Conservation (phyloP, 345 rosid species). For the Alliaria petiolata region DNA sequence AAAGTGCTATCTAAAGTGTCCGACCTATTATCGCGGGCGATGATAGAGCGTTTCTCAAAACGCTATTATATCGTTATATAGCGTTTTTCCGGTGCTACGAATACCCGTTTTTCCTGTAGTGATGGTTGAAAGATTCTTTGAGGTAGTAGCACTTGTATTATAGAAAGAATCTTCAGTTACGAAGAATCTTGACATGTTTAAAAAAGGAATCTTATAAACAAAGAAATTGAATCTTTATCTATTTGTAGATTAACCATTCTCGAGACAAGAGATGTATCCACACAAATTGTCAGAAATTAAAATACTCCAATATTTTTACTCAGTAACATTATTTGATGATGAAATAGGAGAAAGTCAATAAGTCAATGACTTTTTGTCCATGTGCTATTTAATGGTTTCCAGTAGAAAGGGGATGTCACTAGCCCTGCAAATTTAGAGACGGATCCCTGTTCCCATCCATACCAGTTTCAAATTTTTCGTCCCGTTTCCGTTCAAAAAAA, state of each 20-base stretch:
- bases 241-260: background rate
- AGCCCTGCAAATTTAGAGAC: no score
- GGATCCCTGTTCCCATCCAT: no score
- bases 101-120: no score
- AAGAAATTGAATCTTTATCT: background rate
- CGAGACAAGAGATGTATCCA: constrained; percentile 7
- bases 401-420: constrained; percentile 9
- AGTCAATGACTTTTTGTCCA: constrained; percentile 21
- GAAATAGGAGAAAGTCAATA: constrained; percentile 19
- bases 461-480: no score
- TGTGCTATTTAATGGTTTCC: constrained; percentile 9
- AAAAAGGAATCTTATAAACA: background rate
- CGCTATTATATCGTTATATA: no score
- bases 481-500: no score
- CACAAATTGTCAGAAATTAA: background rate
- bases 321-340: background rate
- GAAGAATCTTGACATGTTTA: constrained; percentile 9
- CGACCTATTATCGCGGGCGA: background rate
- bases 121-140: constrained; percentile 3
- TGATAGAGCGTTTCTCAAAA: background rate
- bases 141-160: background rate
- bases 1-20: background rate
- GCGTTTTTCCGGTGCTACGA: no score
- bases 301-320: background rate
- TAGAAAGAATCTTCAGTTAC: constrained; percentile 14